Evolutionary conservation across 352 stramenopile genomes (phyloP), one percentile per base, ranked within the genome.

Genomic region (Pythium monospermum): DNA sequence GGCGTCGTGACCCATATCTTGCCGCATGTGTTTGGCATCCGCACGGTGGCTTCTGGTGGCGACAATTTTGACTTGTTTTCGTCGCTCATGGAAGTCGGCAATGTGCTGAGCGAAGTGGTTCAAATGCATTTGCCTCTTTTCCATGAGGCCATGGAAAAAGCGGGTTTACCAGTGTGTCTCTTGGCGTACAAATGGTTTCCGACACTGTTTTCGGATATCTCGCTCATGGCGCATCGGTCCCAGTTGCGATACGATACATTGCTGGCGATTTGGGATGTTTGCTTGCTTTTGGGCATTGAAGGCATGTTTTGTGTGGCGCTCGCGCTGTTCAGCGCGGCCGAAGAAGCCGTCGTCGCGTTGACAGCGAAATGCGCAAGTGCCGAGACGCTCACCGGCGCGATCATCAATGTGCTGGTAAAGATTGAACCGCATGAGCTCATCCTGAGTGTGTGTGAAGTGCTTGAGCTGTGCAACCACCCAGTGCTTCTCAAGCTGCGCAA

Each of bases 151-250:
- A 65, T 93, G 32, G 73, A 88, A 0, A 52, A 61, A 7, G 70
- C 74, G 3, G 83, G 83, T 0, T 47, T 93, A 11, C 83, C 78
- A 0, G 76, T 89, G 18, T 90, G 76, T 60, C 59, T 93, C 15
- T 53, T 93, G 13, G 80, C 80, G n/a, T 91, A 93, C 74, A 93
- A 93, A 56, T 93, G 83, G 83, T 93, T 93, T 48, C 83, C 82
- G 1, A 93, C 83, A 23, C 72, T 93, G 16, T 93, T 93, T 45
- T 93, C 83, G 18, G 83, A 93, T 44, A 71, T 93, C 37, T 87
- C 75, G 41, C 57, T 93, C 19, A 87, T 73, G 30, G 77, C 80
- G n/a, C 75, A 79, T 15, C 73, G 85, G 28, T 77, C 80, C 0
- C 83, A 90, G 46, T 53, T 93, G 4, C 77, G 69, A 3, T 91